Evolutionary conservation across 2,329 filamentous ascomycete species (phyloP).

Genomic region (Botryotinia calthae): DNA sequence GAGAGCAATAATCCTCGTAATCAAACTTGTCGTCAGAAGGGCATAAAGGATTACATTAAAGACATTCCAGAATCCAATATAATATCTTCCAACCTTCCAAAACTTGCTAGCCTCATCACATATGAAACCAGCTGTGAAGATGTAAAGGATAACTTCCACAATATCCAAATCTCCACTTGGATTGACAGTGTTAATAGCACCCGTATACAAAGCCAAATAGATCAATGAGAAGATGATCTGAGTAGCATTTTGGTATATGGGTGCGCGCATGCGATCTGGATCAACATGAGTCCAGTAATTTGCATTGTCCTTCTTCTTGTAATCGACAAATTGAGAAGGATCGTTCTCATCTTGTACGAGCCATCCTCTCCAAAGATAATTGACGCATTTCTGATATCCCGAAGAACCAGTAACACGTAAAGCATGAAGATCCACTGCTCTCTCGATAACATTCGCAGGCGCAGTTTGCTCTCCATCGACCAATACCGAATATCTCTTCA

Average conservation of each 20-base stretch:
- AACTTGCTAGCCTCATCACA: constrained; percentile 85
- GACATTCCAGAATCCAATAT: constrained; percentile 94
- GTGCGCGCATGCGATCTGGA: constrained; percentile 90
- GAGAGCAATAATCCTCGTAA: constrained; percentile 76
- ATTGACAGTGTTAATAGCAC: constrained; percentile 93
- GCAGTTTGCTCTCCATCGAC: constrained; percentile 67
- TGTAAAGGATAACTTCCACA: constrained; percentile 79
- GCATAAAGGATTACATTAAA: constrained; percentile 85
- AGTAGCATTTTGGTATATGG: constrained; percentile 86
- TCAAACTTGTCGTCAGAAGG: constrained; percentile 74
- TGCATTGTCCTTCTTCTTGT: constrained; percentile 75
- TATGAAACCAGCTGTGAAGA: constrained; percentile 89
- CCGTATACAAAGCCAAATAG: constrained; percentile 82
- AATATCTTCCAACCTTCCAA: constrained; percentile 89
- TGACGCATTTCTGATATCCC: constrained; percentile 90
- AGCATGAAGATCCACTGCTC: constrained; percentile 89
- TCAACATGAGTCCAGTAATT: constrained; percentile 81
- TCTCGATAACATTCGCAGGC: constrained; percentile 86
- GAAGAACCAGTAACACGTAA: constrained; percentile 84
- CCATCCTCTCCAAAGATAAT: constrained; percentile 93
- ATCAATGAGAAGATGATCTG: constrained; percentile 82
- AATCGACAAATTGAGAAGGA: constrained; percentile 84
- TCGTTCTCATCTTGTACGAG: constrained; percentile 93
- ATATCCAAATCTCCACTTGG: constrained; percentile 76
- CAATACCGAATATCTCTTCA: constrained; percentile 85